Evolutionary conservation across 495 filamentous ascomycete genomes (phyloP).

Genomic region (Aspergillus cavernicola): DNA sequence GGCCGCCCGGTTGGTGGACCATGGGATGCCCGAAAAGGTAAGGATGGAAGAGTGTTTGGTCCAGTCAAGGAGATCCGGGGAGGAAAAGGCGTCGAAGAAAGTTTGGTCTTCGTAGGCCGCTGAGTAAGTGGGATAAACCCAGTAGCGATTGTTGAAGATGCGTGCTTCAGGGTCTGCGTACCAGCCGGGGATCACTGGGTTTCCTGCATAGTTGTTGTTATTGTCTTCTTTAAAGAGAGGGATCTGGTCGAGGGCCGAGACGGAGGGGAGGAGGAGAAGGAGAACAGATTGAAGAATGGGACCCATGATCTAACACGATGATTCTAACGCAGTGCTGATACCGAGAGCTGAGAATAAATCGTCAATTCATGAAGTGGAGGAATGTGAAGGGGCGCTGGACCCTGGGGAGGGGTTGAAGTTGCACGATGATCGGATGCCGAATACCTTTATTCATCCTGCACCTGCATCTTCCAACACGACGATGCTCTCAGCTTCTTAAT

Average conservation of each 20-base stretch:
- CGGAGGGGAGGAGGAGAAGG: conserved; percentile 5
- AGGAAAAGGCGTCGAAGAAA: conserved; percentile 47
- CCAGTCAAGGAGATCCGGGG: conserved; percentile 43
- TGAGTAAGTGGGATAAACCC: conserved; percentile 44
- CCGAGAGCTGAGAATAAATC: neutral
- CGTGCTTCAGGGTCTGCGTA: conserved; percentile 47
- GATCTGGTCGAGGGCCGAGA: neutral
- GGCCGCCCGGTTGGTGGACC: conserved; percentile 38
- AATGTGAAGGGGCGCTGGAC: neutral
- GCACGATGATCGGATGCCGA: neutral
- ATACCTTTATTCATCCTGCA: neutral
- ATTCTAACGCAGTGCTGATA: neutral
- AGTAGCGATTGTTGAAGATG: conserved; percentile 38
- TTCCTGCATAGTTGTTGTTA: conserved; percentile 21
- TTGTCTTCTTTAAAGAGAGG: neutral
- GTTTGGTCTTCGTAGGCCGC: conserved; percentile 39
- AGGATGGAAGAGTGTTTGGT: conserved; percentile 37
- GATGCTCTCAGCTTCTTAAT: too few species aligned
- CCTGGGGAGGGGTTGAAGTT: neutral
- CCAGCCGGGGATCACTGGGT: conserved; percentile 43
- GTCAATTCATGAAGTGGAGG: neutral
- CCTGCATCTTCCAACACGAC: neutral
- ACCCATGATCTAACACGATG: neutral
- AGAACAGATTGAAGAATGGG: conserved; percentile 3
- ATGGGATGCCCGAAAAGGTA: conserved; percentile 33